Base-by-base conservation (phyloP, 371 early-diverging fungal genomes). In the Amoeboaphelidium occidentale region DNA sequence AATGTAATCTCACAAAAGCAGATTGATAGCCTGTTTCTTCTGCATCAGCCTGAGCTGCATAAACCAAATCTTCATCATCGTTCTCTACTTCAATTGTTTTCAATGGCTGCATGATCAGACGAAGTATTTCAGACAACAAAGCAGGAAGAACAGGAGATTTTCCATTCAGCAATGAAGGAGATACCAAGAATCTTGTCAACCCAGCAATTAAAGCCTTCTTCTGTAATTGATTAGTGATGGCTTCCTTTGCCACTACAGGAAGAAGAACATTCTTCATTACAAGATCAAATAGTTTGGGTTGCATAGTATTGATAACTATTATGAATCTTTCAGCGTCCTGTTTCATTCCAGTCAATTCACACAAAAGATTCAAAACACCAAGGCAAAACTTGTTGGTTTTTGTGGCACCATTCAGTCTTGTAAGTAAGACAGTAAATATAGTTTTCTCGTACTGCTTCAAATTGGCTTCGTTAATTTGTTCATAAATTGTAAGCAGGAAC, bases 401-500 rank as follows among this genome's bases (percentile, higher is more conserved):
- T 6, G 6, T 32, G 17, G 39, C 6, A n/a, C n/a, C n/a, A 22
- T 46, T 3, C 47, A 46, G 24, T 46, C 26, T 3, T 6, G 12
- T 20, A 3, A 46, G 26, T 46, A 46, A 25, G 3, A 46, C 13
- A 13, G 3, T 3, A 26, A 46, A 46, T 22, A 46, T 46, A 6
- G 3, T 3, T 6, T 46, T 22, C 13, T 14, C 10, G 25, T 46
- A 25, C 22, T 46, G 22, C 23, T 23, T 10, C 6, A 44, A 44
- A 22, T 4, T 12, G 4, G 4, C 10, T 12, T 4, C 4, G 12
- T 14, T 12, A 3, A 24, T 12, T 10, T 46, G 24, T 4, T 46
- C 22, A 24, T 24, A 73, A 23, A 92, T 66, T 10, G 79, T 61
- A 28, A 61, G 59, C 48, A 97, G 58, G 43, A 97, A 65, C 25